Conservation (phyloP, 2,329 filamentous ascomycete species). For the Aspergillus fumigatus region DNA sequence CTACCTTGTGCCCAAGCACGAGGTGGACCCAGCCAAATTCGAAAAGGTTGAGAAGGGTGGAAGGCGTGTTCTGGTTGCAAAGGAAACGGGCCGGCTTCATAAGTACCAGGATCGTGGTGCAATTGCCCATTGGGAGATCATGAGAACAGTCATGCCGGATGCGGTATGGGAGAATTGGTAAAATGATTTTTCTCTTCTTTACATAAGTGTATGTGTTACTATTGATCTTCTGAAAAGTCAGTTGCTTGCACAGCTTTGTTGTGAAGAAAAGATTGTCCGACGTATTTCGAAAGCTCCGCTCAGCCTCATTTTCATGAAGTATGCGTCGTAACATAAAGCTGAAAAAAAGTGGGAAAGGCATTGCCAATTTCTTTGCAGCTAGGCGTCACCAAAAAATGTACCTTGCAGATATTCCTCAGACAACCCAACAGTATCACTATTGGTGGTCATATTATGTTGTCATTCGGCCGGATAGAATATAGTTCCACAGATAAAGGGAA, state of each 20-base stretch:
- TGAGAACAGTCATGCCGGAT: constrained; percentile 75
- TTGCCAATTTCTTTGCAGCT: not conserved
- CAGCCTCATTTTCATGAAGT: not conserved
- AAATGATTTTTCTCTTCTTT: not conserved
- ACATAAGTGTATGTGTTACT: not conserved
- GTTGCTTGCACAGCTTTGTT: not conserved
- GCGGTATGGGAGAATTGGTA: constrained; percentile 85
- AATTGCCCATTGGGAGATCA: constrained; percentile 82
- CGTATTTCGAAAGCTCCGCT: not conserved
- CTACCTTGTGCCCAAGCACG: constrained; percentile 68
- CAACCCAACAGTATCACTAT: not conserved
- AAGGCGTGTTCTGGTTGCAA: constrained; percentile 36
- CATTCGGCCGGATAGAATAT: not conserved
- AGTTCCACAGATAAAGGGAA: not conserved
- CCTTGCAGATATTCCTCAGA: not conserved
- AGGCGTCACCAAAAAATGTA: not conserved
- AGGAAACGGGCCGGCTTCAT: constrained; percentile 60
- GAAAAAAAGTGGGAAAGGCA: not conserved
- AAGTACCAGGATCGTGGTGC: constrained; percentile 73
- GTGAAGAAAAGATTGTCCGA: not conserved
- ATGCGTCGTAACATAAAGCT: not conserved
- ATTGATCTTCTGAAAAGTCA: not conserved
- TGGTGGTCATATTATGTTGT: not conserved
- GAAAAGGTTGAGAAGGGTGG: constrained; percentile 42
- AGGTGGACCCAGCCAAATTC: constrained; percentile 52